Percentiles rank a stretch among this genome's conserved stretches.
Evolutionary conservation across 2,329 filamentous ascomycete species (phyloP).

Genomic region (Allantophomopsis cytisporea): DNA sequence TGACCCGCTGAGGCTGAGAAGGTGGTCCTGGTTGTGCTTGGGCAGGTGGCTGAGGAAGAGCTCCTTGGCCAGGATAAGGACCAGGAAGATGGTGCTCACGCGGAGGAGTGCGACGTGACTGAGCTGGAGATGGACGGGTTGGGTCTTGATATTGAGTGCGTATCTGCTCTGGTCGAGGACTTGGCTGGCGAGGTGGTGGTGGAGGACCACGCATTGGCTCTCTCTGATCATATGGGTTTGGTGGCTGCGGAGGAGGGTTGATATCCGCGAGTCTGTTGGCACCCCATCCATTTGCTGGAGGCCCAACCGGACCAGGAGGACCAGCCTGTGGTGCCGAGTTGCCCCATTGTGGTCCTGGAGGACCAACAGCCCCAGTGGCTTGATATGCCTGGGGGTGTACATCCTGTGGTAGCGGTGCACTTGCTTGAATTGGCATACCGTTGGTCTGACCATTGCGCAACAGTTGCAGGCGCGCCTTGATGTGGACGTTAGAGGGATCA

Average conservation of each 20-base stretch:
- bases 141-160: conserved; percentile 51
- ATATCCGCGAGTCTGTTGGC: conserved; percentile 65
- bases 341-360: conserved; percentile 82
- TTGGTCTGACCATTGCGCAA: conserved; percentile 69
- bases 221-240: conserved; percentile 72
- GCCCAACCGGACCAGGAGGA: conserved; percentile 26
- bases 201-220: conserved; percentile 57
- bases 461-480: conserved; percentile 86
- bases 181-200: conserved; percentile 58
- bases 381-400: conserved; percentile 94
- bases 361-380: conserved; percentile 65
- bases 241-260: conserved; percentile 59
- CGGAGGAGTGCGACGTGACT: conserved; percentile 40
- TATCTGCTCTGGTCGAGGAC: conserved; percentile 62
- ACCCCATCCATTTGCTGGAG: conserved; percentile 36
- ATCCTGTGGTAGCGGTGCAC: conserved; percentile 83
- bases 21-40: conserved; percentile 29
- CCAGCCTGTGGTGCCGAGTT: conserved; percentile 57
- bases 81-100: conserved; percentile 19
- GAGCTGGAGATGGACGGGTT: conserved; percentile 39
- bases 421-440: conserved; percentile 56
- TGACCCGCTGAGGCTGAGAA: conserved; percentile 35
- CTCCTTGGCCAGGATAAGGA: conserved; percentile 11
- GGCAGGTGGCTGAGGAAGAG: conserved; percentile 38
- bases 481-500: conserved; percentile 85